phyloP scores from a whole-genome alignment of 1,284 basidiomycete species.

The Termitomyces sp. region DNA sequence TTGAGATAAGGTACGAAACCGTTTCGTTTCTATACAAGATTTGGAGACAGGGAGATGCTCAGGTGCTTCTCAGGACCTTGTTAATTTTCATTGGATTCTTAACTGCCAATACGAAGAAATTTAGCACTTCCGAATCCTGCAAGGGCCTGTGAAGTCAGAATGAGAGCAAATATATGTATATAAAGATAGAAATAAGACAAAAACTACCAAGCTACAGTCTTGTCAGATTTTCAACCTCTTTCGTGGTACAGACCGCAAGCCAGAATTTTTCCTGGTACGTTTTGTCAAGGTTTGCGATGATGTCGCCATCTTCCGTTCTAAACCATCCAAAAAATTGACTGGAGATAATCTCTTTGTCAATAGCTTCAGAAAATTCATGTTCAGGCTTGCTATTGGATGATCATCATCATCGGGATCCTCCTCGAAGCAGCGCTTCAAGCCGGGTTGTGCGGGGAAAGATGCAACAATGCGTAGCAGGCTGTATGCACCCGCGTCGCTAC shows the following conservation, averaged over 20 bases:
- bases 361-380: slow-evolving; percentile 33
- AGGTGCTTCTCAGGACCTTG: too few relatives aligned
- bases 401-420: slow-evolving; percentile 30
- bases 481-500: slow-evolving; percentile 29
- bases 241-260: slow-evolving; percentile 6
- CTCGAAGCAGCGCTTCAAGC: slow-evolving; percentile 28
- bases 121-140: background rate
- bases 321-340: slow-evolving; percentile 25
- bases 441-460: slow-evolving; percentile 32
- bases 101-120: too few relatives aligned
- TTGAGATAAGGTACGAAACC: too few relatives aligned
- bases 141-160: too few relatives aligned
- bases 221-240: slow-evolving; percentile 16
- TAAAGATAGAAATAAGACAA: background rate
- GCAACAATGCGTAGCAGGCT: slow-evolving; percentile 32
- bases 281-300: slow-evolving; percentile 18
- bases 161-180: background rate
- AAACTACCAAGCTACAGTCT: background rate
- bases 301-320: slow-evolving; percentile 21
- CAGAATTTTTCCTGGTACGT: slow-evolving; percentile 21
- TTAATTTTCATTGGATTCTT: too few relatives aligned
- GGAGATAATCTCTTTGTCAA: slow-evolving; percentile 29
- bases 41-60: too few relatives aligned
- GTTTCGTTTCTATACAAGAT: too few relatives aligned
- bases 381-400: slow-evolving; percentile 33